Evolutionary conservation across 768 basidiomycete species (phyloP).

Genomic region (Hortiboletus flavorubellus): DNA sequence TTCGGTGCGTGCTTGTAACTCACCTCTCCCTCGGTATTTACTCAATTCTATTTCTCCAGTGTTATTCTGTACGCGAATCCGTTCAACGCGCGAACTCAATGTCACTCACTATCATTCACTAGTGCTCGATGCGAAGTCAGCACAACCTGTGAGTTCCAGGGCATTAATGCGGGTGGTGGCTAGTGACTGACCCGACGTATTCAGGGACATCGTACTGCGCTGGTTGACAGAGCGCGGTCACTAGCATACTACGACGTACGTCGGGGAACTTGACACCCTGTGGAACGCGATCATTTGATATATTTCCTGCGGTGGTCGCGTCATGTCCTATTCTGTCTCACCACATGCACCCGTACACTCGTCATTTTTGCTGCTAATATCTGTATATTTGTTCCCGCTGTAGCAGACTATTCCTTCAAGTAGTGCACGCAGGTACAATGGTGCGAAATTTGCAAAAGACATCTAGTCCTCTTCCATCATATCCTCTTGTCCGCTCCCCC

Average conservation of each 20-base stretch:
- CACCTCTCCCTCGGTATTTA: not conserved
- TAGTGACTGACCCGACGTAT: not conserved
- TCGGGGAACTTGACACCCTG: not conserved
- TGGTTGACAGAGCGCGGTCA: constrained; percentile 82
- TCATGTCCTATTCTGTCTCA: not conserved
- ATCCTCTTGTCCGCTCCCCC: constrained; percentile 35
- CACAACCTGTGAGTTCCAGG: constrained; percentile 71
- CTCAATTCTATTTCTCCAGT: constrained; percentile 38
- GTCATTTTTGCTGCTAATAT: not conserved
- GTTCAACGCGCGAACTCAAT: not conserved
- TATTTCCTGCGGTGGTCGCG: not conserved
- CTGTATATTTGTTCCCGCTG: not conserved
- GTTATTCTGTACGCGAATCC: constrained; percentile 63
- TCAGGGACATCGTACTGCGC: constrained; percentile 80
- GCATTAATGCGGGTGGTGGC: not conserved
- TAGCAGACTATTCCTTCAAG: not conserved
- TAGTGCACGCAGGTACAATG: not conserved
- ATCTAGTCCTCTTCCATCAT: constrained; percentile 78
- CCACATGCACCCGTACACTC: not conserved
- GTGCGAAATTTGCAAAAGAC: not conserved
- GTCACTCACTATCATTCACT: not conserved
- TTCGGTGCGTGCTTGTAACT: constrained; percentile 55
- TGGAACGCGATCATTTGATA: not conserved
- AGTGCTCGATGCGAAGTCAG: constrained; percentile 97
- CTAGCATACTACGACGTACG: constrained; percentile 28